These are phyloP conservation scores for Boletus rufocinnamomeus DNA, from an alignment of 768 basidiomycete species.

Conservation along the genomic window DNA sequence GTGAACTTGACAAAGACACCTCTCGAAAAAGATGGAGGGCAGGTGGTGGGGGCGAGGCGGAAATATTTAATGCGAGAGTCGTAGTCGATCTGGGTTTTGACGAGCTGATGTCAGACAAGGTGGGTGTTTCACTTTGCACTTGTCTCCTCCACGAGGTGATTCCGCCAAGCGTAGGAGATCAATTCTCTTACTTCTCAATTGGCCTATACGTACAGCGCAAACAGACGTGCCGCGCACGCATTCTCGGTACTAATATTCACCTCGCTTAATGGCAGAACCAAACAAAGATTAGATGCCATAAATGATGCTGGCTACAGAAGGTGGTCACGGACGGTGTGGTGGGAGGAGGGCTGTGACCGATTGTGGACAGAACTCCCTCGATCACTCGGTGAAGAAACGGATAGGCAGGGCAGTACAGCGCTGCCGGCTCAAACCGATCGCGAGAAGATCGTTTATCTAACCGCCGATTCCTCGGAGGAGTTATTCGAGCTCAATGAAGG, in stretches of 20 bases:
- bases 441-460: conserved; percentile 81
- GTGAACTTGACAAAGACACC: conserved; percentile 43
- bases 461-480: conserved; percentile 90
- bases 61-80: conserved; percentile 59
- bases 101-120: conserved; percentile 90
- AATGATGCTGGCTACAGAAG: conserved; percentile 70
- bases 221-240: conserved; percentile 69
- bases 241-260: conserved; percentile 79
- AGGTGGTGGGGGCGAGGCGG: conserved; percentile 41
- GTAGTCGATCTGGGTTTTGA: conserved; percentile 93
- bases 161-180: conserved; percentile 65
- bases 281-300: conserved; percentile 61
- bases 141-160: conserved; percentile 16
- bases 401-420: not conserved
- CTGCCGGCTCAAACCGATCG: conserved; percentile 32
- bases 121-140: conserved; percentile 41
- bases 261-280: conserved; percentile 73
- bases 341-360: conserved; percentile 68
- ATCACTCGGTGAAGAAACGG: conserved; percentile 3
- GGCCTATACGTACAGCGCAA: conserved; percentile 88
- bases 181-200: conserved; percentile 87
- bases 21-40: conserved; percentile 22
- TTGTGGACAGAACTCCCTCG: conserved; percentile 52
- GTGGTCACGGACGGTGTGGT: conserved; percentile 86
- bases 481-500: conserved; percentile 78